Conservation (phyloP, 176 grass and related monocot genomes). For the Dendrocalamus sinicus region DNA sequence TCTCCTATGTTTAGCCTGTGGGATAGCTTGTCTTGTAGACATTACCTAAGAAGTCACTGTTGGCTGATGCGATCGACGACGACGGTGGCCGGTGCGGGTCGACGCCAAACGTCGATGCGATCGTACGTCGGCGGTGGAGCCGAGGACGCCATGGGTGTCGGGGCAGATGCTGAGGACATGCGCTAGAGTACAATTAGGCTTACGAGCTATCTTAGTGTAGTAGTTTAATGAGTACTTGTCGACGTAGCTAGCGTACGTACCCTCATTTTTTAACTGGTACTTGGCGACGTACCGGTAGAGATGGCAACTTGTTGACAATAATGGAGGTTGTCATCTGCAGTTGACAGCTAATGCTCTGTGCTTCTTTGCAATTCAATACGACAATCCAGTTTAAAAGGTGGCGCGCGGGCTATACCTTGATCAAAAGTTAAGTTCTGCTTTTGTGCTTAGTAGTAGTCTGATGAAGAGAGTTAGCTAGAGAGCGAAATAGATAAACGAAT, state of each 20-base stretch:
- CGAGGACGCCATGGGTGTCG: slow-evolving; percentile 37
- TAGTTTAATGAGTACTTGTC: slow-evolving; percentile 38
- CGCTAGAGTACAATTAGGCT: slow-evolving; percentile 42
- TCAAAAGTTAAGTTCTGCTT: background rate
- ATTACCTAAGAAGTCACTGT: slow-evolving; percentile 22
- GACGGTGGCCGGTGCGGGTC: background rate
- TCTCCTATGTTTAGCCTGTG: slow-evolving; percentile 28
- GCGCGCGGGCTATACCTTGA: background rate
- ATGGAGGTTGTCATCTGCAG: slow-evolving; percentile 40
- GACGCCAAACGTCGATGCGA: slow-evolving; percentile 29
- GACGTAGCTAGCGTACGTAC: slow-evolving; percentile 11
- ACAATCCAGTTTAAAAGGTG: background rate
- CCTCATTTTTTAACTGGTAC: slow-evolving; percentile 12
- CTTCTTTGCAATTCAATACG: background rate
- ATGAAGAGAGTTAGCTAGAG: background rate
- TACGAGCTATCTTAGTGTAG: slow-evolving; percentile 1
- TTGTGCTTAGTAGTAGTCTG: background rate
- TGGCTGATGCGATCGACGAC: background rate
- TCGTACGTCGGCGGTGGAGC: slow-evolving; percentile 42
- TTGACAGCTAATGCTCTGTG: slow-evolving; percentile 17
- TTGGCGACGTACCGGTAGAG: background rate
- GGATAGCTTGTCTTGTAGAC: slow-evolving; percentile 23
- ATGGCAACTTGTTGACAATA: slow-evolving; percentile 17
- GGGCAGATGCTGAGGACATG: slow-evolving; percentile 44
- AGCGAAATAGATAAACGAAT: background rate